Percentiles rank a stretch among this genome's conserved stretches.
Evolutionary conservation across 2,329 filamentous ascomycete species (phyloP).

Genomic region (Pestalotiopsis sp.): DNA sequence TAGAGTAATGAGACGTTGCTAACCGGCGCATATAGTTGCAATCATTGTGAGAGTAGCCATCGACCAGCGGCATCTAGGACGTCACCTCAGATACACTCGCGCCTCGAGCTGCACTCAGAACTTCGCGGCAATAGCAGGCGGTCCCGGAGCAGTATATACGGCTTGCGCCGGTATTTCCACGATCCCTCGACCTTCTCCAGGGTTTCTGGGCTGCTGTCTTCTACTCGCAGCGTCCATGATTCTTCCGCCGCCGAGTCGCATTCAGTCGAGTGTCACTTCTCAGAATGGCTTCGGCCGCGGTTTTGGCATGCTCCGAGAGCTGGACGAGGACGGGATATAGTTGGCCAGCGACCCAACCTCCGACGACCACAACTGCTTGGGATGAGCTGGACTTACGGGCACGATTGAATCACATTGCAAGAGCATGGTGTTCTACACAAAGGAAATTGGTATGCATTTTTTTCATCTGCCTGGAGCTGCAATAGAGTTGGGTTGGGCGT

Average conservation of each 20-base stretch:
- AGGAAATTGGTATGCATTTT: constrained; percentile 33
- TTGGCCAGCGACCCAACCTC: constrained; percentile 36
- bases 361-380: constrained; percentile 35
- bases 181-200: not conserved
- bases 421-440: constrained; percentile 39
- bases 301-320: constrained; percentile 45
- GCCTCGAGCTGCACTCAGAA: not conserved
- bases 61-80: not conserved
- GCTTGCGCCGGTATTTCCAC: not conserved
- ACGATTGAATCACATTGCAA: constrained; percentile 42
- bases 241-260: constrained; percentile 46
- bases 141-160: not conserved
- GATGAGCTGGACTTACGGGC: constrained; percentile 37
- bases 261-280: constrained; percentile 47
- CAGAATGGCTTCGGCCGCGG: constrained; percentile 58
- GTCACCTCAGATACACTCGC: not conserved
- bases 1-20: not conserved
- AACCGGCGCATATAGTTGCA: not conserved
- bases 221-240: constrained; percentile 52
- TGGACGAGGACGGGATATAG: constrained; percentile 44
- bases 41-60: not conserved
- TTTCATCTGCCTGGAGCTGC: not conserved
- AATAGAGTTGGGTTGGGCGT: not conserved
- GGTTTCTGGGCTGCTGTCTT: constrained; percentile 15
- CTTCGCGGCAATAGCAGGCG: not conserved